Base-by-base conservation (phyloP, 441 rosid species). In the Breynia disticha region DNA sequence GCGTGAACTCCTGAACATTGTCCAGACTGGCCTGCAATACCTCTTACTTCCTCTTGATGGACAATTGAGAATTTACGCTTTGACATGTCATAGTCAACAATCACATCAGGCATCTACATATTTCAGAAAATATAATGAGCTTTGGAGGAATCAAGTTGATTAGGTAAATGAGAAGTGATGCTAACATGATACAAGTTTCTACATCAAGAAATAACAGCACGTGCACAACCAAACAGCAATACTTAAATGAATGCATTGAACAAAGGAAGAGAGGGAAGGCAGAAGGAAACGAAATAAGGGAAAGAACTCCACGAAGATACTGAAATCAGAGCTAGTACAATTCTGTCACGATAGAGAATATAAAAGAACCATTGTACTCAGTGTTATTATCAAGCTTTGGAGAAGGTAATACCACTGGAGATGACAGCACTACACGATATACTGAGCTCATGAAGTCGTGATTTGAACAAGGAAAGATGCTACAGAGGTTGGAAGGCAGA, bases 371-470 rank as follows among this genome's bases (percentile, higher is more conserved):
- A 24, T 9, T 39, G 53, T 16, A 19, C 19, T 50, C 44, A 4
- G 8, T 28, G 7, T 28, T 28, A 28, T 58, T 60, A 51, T 46
- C 7, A 46, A 54, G 62, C 37, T 57, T 20, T 60, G 17, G 9
- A n/a, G 65, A 61, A 58, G 64, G 51, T 54, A 37, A 58, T 87
- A 90, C 98, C 96, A 87, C 89, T 41, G 96, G 94, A 68, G 98
- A 91, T 43, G 98, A 87, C 56, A 91, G 68, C 67, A 87, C 88
- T 19, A 76, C 81, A 54, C 89, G 84, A 66, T 82, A 87, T 24
- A 72, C 67, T 41, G 84, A 71, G 63, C 60, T 80, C 69, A 44
- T 71, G 65, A 83, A 87, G 65, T 82, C 74, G 54, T 83, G 96
- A 79, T 91, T 91, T 50, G 96, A 85, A 46, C 95, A 93, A 9